A percentile compares a stretch with the other conserved stretches of the same genome.
Conservation (phyloP, 768 basidiomycete species). For the Gelatoporia subvermispora region DNA sequence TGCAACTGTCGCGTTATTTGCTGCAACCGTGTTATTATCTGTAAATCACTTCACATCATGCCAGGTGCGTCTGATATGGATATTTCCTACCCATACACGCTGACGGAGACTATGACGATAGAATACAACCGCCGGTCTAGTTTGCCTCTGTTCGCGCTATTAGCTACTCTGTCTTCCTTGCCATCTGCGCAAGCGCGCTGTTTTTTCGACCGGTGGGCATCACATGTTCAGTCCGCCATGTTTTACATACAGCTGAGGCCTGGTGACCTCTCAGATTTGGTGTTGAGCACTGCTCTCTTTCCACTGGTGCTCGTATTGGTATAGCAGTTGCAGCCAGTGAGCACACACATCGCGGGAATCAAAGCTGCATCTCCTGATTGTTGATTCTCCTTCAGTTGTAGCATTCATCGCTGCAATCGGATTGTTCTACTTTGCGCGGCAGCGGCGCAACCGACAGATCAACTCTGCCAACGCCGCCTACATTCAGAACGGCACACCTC, state of each 20-base stretch:
- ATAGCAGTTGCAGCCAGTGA: slow-evolving; percentile 6
- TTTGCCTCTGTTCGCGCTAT: background rate
- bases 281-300: slow-evolving; percentile 1
- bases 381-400: background rate
- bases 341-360: background rate
- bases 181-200: background rate
- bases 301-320: slow-evolving; percentile 9
- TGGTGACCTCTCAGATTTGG: slow-evolving; percentile 4
- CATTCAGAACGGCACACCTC: background rate
- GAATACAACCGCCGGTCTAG: background rate
- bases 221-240: background rate
- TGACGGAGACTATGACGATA: too few relatives aligned
- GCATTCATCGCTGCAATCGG: background rate
- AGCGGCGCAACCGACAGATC: background rate
- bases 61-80: too few relatives aligned
- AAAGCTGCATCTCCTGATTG: background rate
- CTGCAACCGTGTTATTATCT: too few relatives aligned
- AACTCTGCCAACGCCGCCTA: slow-evolving; percentile 12
- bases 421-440: slow-evolving; percentile 1
- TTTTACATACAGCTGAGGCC: background rate
- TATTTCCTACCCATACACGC: too few relatives aligned
- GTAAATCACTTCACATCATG: too few relatives aligned
- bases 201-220: background rate
- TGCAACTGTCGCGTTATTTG: too few relatives aligned
- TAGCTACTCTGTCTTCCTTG: background rate